Percentiles rank a stretch among this genome's conserved stretches.
Conservation (phyloP, 2,329 filamentous ascomycete genomes). For the Sarocladiaceae sp. region DNA sequence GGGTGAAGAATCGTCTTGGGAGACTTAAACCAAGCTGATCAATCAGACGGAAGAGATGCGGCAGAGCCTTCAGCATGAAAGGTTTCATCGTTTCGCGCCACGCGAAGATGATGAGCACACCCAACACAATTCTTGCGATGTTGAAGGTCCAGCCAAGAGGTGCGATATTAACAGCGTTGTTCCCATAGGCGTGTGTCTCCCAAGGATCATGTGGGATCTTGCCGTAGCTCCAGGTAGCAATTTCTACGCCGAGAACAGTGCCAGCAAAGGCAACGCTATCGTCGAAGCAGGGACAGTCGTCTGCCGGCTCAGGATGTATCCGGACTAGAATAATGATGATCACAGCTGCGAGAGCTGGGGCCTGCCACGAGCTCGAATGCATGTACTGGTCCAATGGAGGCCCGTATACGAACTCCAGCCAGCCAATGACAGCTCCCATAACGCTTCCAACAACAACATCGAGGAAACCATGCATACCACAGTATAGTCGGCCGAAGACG, state of each 20-base stretch:
- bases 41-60: conserved; percentile 81
- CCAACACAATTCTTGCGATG: conserved; percentile 66
- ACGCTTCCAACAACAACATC: conserved; percentile 80
- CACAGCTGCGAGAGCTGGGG: conserved; percentile 59
- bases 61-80: conserved; percentile 68
- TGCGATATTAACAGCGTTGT: conserved; percentile 60
- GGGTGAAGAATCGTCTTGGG: conserved; percentile 85
- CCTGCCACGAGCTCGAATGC: conserved; percentile 58
- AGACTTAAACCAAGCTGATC: conserved; percentile 75
- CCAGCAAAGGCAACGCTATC: conserved; percentile 92
- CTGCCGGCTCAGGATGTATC: conserved; percentile 90
- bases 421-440: conserved; percentile 64
- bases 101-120: conserved; percentile 77
- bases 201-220: conserved; percentile 44
- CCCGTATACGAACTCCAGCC: conserved; percentile 57
- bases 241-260: conserved; percentile 78
- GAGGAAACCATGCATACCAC: conserved; percentile 96
- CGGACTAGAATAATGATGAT: conserved; percentile 73
- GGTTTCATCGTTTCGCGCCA: conserved; percentile 94
- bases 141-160: conserved; percentile 63
- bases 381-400: conserved; percentile 67
- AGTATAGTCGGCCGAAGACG: conserved; percentile 87
- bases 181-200: conserved; percentile 37
- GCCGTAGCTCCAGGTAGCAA: conserved; percentile 79
- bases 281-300: conserved; percentile 96